A percentile compares a stretch with the other conserved stretches of the same genome.
These are phyloP conservation scores for Podaxis pistillaris DNA, from an alignment of 768 basidiomycete species.

Conservation along the genomic window DNA sequence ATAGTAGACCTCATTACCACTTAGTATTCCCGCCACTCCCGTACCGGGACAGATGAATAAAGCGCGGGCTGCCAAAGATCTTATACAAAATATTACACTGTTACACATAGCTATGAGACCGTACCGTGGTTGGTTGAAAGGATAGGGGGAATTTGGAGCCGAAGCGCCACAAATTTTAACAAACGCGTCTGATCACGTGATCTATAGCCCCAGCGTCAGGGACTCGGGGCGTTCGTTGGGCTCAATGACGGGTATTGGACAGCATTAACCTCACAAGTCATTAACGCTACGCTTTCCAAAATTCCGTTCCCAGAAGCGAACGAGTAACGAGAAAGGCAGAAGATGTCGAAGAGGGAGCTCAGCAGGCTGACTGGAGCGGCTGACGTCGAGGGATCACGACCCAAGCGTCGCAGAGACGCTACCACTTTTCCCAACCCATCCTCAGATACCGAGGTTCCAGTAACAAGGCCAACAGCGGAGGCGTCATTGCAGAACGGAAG, in stretches of 20 bases:
- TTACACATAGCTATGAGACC: background rate
- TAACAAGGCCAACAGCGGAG: conserved; percentile 30
- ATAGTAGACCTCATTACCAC: conserved; percentile 55
- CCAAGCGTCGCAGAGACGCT: conserved; percentile 43
- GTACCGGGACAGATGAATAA: conserved; percentile 36
- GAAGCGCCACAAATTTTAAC: conserved; percentile 18
- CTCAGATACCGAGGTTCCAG: conserved; percentile 41
- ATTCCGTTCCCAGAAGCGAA: background rate
- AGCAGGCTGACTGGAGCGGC: conserved; percentile 31
- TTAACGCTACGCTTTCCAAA: background rate
- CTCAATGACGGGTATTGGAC: conserved; percentile 10
- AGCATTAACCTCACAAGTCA: conserved; percentile 1
- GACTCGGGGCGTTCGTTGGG: background rate
- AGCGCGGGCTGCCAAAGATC: conserved; percentile 45
- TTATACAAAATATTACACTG: background rate
- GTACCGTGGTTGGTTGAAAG: background rate
- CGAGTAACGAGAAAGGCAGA: conserved; percentile 2
- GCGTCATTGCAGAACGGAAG: conserved; percentile 19
- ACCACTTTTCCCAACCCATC: conserved; percentile 27
- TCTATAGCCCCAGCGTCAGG: background rate
- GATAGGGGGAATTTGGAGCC: background rate
- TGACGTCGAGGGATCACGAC: conserved; percentile 37
- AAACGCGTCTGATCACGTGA: conserved; percentile 16
- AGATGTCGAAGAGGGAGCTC: conserved; percentile 42
- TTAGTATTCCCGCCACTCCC: no score